Evolutionary conservation across 2,329 filamentous ascomycete species (phyloP).

Genomic region (Diaporthe helianthi): DNA sequence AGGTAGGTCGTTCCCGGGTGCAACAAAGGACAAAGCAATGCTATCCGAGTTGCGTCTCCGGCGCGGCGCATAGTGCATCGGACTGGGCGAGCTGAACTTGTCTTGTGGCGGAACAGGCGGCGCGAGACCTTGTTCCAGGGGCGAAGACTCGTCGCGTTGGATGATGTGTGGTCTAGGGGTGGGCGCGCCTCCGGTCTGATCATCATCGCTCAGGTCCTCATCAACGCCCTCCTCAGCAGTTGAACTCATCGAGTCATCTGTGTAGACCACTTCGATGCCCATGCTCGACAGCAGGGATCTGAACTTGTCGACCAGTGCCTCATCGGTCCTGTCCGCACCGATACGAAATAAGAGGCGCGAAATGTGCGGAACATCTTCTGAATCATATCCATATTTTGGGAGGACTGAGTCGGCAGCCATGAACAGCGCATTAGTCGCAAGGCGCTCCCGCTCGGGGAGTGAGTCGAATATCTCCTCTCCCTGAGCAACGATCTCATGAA

Average conservation of each 20-base stretch:
- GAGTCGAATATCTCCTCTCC: slow-evolving; percentile 70
- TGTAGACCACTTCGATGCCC: slow-evolving; percentile 74
- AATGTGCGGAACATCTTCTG: slow-evolving; percentile 76
- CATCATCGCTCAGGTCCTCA: slow-evolving; percentile 18
- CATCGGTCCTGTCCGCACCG: slow-evolving; percentile 66
- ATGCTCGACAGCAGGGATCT: slow-evolving; percentile 70
- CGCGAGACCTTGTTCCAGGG: background rate
- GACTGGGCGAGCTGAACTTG: slow-evolving; percentile 29
- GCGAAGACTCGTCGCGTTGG: slow-evolving; percentile 13
- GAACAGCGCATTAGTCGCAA: slow-evolving; percentile 81
- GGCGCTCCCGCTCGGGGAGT: slow-evolving; percentile 65
- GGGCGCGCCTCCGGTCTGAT: slow-evolving; percentile 1
- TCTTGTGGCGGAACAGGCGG: slow-evolving; percentile 27
- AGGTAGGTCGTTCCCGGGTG: background rate
- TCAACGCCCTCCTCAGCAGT: slow-evolving; percentile 14
- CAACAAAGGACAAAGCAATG: slow-evolving; percentile 31
- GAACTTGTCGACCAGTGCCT: slow-evolving; percentile 72
- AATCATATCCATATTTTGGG: slow-evolving; percentile 71
- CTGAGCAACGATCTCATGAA: slow-evolving; percentile 77
- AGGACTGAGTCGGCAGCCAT: slow-evolving; percentile 80
- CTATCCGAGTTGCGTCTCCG: slow-evolving; percentile 40
- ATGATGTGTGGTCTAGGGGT: slow-evolving; percentile 14
- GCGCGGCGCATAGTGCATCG: slow-evolving; percentile 33
- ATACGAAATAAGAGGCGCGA: slow-evolving; percentile 82
- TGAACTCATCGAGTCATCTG: slow-evolving; percentile 38